Percentiles rank a stretch among this genome's conserved stretches.
Conservation (phyloP, 176 grass and related monocot genomes). For the Oropetium thomaeum region DNA sequence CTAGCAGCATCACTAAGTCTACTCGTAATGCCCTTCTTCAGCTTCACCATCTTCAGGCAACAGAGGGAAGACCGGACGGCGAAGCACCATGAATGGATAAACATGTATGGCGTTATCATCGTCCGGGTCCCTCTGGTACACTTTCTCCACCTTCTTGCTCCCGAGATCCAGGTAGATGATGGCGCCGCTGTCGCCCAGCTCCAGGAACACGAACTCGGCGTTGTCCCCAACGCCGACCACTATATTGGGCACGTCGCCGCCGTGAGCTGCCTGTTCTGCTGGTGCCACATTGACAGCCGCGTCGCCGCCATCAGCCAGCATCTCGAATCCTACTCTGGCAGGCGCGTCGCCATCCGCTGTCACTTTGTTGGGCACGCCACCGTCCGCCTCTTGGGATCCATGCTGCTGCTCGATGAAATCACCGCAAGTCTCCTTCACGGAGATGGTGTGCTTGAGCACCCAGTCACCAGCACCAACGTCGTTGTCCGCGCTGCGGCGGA, state of each 20-base stretch:
- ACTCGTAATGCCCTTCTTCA: not conserved
- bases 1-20: not conserved
- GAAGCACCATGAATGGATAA: not conserved
- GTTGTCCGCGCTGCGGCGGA: not conserved
- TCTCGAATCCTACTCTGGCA: too few relatives aligned
- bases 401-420: not conserved
- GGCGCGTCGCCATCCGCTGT: too few relatives aligned
- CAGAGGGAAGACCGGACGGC: not conserved
- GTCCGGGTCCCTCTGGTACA: not conserved
- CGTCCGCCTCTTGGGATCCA: too few relatives aligned
- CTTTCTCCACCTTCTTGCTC: not conserved
- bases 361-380: too few relatives aligned
- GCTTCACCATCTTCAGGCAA: not conserved
- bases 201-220: not conserved
- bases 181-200: not conserved
- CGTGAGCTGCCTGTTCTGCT: too few relatives aligned
- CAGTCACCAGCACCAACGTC: not conserved
- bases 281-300: too few relatives aligned
- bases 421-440: not conserved
- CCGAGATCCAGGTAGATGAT: not conserved
- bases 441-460: not conserved
- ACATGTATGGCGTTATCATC: not conserved
- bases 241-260: too few relatives aligned
- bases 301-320: too few relatives aligned
- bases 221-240: not conserved